phyloP scores from a whole-genome alignment of 768 basidiomycete species.

The Cystofilobasidium capitatum region DNA sequence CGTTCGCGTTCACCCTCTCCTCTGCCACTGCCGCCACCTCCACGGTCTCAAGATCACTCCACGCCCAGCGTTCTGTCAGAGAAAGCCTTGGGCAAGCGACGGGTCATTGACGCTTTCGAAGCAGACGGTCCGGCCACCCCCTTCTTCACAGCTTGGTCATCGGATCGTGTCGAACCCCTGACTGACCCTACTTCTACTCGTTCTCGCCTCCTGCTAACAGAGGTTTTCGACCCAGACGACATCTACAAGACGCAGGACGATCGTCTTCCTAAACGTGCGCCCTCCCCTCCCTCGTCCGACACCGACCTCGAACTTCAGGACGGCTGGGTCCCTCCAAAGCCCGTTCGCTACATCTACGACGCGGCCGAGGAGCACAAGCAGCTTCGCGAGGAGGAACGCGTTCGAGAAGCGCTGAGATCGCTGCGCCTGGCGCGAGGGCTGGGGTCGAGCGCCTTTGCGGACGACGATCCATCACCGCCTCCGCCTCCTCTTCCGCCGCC shows the following conservation, averaged over 20 bases:
- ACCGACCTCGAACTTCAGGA: constrained; percentile 14
- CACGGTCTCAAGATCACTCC: no score
- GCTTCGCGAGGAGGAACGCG: constrained; percentile 18
- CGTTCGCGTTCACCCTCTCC: no score
- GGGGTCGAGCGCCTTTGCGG: constrained; percentile 11
- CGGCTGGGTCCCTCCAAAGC: constrained; percentile 23
- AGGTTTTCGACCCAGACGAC: constrained; percentile 27
- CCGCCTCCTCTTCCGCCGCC: constrained; percentile 13
- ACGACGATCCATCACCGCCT: constrained; percentile 5
- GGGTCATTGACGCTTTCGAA: constrained; percentile 22
- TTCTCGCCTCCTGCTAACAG: constrained; percentile 10
- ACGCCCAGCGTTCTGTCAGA: no score
- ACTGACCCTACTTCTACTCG: not conserved
- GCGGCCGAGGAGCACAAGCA: constrained; percentile 24
- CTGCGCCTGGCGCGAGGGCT: constrained; percentile 4
- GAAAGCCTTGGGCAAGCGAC: constrained; percentile 24
- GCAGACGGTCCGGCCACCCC: constrained; percentile 4
- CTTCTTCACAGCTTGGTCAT: not conserved
- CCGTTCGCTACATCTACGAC: constrained; percentile 24
- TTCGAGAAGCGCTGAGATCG: not conserved
- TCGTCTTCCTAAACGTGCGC: not conserved
- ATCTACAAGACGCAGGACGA: constrained; percentile 24
- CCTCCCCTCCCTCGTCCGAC: constrained; percentile 4
- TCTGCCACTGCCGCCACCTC: no score
- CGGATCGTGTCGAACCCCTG: not conserved